Percentiles rank a stretch among this genome's conserved stretches.
These are phyloP conservation scores for Rhizophagus sp. DNA, from an alignment of 192 early-diverging fungal genomes.

Conservation along the genomic window DNA sequence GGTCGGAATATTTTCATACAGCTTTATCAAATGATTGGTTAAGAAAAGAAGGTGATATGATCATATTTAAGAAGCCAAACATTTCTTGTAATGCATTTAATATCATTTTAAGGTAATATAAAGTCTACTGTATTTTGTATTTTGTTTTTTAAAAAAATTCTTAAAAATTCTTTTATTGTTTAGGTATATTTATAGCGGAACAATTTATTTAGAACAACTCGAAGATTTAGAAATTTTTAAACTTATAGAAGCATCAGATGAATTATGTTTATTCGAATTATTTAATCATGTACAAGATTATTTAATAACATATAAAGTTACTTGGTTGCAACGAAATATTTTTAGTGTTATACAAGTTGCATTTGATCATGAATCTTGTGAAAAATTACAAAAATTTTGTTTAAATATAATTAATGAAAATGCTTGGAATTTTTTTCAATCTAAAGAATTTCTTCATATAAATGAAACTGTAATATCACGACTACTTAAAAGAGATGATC, in stretches of 20 bases:
- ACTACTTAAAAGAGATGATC: conserved; percentile 1
- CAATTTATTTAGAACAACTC: not conserved
- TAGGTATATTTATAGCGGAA: conserved; percentile 15
- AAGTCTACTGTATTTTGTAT: too few species aligned
- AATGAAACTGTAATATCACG: not conserved
- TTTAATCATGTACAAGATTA: conserved; percentile 17
- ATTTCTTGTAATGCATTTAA: conserved; percentile 6
- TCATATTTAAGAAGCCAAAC: conserved; percentile 5
- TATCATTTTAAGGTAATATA: conserved; percentile 1
- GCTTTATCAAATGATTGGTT: conserved; percentile 17
- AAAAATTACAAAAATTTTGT: conserved; percentile 12
- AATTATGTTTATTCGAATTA: conserved; percentile 13
- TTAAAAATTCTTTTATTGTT: not conserved
- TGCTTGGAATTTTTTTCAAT: conserved; percentile 3
- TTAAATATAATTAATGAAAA: not conserved
- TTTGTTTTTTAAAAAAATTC: too few species aligned
- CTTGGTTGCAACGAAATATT: conserved; percentile 8
- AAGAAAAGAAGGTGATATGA: conserved; percentile 5
- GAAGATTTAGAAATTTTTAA: conserved; percentile 8
- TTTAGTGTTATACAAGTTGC: not conserved
- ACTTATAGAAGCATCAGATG: conserved; percentile 7
- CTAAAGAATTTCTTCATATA: conserved; percentile 7
- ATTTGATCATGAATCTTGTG: not conserved
- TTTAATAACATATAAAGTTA: not conserved
- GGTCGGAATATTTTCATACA: not conserved